Evolutionary conservation across 2,329 filamentous ascomycete genomes (phyloP), one percentile per base, ranked within the genome.

Genomic region (Fusarium secorum): DNA sequence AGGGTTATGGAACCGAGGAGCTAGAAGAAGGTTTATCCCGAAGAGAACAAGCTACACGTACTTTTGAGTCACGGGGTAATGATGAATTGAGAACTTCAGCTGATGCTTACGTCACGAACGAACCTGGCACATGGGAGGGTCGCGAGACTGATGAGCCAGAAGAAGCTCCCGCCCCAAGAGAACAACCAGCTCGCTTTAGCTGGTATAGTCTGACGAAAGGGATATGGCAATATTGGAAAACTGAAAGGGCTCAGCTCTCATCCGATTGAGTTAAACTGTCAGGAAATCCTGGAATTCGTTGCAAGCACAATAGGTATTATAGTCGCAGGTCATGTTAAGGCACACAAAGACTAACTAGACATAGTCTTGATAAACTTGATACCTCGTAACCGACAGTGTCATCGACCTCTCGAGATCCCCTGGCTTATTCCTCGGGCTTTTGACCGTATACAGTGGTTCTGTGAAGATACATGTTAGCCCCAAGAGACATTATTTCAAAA

Each of bases 381-480:
- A 11, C 11, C 4, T 3, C 11, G 1, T 24, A 24, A 10, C 17
- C 9, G 2, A 26, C 5, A 26, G 5, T 11, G 1, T 1, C 11
- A 18, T 18, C 20, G 13, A 10, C 11, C 11, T 48, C 32, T 51
- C 11, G 4, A 49, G 8, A n/a, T 20, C 2, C 3, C 17, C 7
- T 11, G 6, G 2, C 9, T n/a, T 52, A 60, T 35, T 52, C 62
- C 8, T 41, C 22, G 2, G 55, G 33, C 11, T 67, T 67, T 26
- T 67, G 64, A 7, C 64, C 64, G 7, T 30, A 67, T 14, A 67
- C 56, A 6, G 49, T 42, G 4, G 64, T 67, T 32, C 64, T 67
- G 18, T 4, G 1, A 1, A 14, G 11, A 39, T 7, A 2, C 4
- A 7, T 4, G 14, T 66, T 32, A 66, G 33, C 22, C 41, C 28